These are phyloP conservation scores for Pelargonium nanum DNA, from an alignment of 345 rosid genomes.

Conservation along the genomic window DNA sequence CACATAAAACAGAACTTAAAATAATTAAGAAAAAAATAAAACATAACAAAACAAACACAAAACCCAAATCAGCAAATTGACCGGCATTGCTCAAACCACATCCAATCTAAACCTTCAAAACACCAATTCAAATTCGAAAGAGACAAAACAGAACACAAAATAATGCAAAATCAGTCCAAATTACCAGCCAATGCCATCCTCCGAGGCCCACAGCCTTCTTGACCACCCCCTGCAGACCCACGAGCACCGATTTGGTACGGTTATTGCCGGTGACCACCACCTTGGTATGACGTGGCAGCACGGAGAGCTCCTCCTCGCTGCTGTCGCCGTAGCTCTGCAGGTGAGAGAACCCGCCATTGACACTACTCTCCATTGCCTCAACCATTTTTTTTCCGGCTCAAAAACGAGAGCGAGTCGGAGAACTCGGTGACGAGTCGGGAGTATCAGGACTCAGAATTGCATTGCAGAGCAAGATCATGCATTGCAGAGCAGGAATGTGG, in stretches of 20 bases:
- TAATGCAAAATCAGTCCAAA: neutral
- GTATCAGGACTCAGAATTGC: conserved; percentile 14
- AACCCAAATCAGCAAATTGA: neutral
- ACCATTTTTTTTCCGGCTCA: neutral
- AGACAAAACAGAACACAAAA: neutral
- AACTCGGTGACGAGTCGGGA: neutral
- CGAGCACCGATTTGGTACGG: conserved; percentile 34
- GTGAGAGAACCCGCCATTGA: neutral
- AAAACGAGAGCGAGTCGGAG: neutral
- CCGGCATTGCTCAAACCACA: neutral
- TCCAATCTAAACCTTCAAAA: neutral
- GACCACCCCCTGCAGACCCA: conserved; percentile 34
- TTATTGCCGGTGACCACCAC: conserved; percentile 36
- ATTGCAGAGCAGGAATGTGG: conserved; percentile 30
- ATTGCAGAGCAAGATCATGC: conserved; percentile 33
- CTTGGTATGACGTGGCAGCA: conserved; percentile 37
- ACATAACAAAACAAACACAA: neutral
- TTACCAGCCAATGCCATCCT: conserved; percentile 43
- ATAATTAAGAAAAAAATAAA: neutral
- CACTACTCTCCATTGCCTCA: conserved; percentile 5
- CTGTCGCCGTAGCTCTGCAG: conserved; percentile 4
- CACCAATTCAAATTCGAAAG: neutral
- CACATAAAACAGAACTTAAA: neutral
- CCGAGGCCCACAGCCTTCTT: conserved; percentile 38
- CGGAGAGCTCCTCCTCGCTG: conserved; percentile 34